These are phyloP conservation scores for Mycena metata DNA, from an alignment of 768 basidiomycete genomes.

Conservation along the genomic window DNA sequence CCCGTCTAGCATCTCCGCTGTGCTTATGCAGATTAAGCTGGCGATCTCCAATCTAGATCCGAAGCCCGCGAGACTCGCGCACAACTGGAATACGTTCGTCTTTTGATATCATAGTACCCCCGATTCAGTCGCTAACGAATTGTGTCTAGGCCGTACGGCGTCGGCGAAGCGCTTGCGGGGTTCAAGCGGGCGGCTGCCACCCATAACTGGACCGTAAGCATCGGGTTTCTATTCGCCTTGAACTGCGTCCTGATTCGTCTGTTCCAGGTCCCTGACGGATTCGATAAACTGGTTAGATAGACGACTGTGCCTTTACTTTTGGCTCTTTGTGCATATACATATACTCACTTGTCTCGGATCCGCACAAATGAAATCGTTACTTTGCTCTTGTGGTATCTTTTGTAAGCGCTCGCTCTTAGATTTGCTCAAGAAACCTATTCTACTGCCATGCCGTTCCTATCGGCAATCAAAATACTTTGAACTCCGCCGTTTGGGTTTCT, in stretches of 20 bases:
- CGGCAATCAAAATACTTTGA: too few species aligned
- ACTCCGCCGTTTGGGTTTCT: too few species aligned
- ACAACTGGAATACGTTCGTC: constrained; percentile 63
- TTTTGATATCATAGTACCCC: constrained; percentile 1
- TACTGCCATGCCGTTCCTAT: too few species aligned
- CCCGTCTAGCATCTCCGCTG: constrained; percentile 56
- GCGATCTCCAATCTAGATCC: constrained; percentile 80
- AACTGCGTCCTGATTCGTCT: constrained; percentile 8
- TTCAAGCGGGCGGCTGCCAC: constrained; percentile 74
- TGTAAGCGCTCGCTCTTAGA: too few species aligned
- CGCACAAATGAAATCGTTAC: constrained; percentile 13
- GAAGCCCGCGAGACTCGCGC: constrained; percentile 68
- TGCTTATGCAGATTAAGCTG: constrained; percentile 49
- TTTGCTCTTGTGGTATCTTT: neutral
- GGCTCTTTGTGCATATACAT: neutral
- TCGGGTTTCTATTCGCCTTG: neutral
- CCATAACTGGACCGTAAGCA: constrained; percentile 72
- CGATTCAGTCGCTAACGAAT: neutral
- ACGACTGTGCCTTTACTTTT: neutral
- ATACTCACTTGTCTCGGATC: constrained; percentile 7
- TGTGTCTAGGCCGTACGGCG: constrained; percentile 58
- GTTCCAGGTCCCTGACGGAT: constrained; percentile 49
- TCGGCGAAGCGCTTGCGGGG: constrained; percentile 71
- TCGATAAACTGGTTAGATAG: constrained; percentile 53
- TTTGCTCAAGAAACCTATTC: too few species aligned